Evolutionary conservation across 345 rosid genomes (phyloP), one percentile per base, ranked within the genome.

Genomic region (Rhizophora mangle): DNA sequence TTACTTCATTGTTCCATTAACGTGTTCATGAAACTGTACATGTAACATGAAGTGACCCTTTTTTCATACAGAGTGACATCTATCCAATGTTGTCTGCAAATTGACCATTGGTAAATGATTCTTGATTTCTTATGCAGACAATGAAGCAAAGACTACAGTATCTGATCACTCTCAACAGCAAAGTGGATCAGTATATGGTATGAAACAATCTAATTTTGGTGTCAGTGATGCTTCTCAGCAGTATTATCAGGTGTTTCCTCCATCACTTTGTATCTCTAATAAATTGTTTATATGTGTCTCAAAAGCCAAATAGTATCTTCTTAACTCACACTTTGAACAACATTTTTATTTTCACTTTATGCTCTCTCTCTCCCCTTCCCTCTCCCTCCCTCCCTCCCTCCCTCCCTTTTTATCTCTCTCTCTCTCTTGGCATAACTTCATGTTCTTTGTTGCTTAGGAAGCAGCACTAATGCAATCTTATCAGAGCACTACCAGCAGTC

Each of bases 401-500:
- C 13, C 49, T 43, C 4, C 13, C 49, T 11, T 0, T n/a, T n/a
- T n/a, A n/a, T 39, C 47, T 39, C 47, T 39, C 47, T 43, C 49
- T 43, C 49, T 43, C 4, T 43, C 49, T 11, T 0, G 2, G 49
- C 49, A 11, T 43, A 43, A 43, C 32, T 29, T 67, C 53, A 36
- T 58, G 26, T 39, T 70, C 62, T 34, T 34, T 63, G 24, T 76
- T 74, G 69, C 62, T 52, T 60, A 86, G 90, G 82, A 79, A 47
- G 22, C 74, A 29, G 49, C 71, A 34, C 53, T 82, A 65, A 26
- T 74, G n/a, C 89, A 80, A 75, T 24, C 79, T 81, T 86, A 75
- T 72, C 92, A 72, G 69, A 81, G 75, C 68, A 75, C 81, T 72
- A 78, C 79, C 69, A 74, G 76, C 39, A 83, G 78, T 75, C 79